Evolutionary conservation across 306 rosid genomes (phyloP).

Genomic region (Hippophae rhamnoides): DNA sequence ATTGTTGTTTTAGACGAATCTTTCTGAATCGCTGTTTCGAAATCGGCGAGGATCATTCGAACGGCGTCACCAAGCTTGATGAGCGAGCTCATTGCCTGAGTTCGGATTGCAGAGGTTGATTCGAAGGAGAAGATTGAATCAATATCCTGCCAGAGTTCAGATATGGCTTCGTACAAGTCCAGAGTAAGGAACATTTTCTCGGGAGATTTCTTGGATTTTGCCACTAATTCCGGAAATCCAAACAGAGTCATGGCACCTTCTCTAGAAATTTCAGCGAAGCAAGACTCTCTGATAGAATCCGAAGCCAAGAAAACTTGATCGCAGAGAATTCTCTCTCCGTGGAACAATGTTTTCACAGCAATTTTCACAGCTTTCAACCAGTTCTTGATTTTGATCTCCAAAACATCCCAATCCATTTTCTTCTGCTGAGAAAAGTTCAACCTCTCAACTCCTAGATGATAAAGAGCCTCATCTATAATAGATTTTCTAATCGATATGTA

Average conservation of each 20-base stretch:
- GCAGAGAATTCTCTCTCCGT: conserved; percentile 55
- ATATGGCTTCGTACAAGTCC: not conserved
- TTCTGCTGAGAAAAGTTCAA: conserved; percentile 42
- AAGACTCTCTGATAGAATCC: conserved; percentile 31
- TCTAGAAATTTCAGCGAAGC: conserved; percentile 47
- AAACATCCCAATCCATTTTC: conserved; percentile 60
- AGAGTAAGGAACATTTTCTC: not conserved
- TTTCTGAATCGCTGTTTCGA: conserved; percentile 67
- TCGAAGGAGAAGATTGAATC: not conserved
- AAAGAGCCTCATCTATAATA: conserved; percentile 51
- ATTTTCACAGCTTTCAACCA: conserved; percentile 53
- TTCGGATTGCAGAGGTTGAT: conserved; percentile 19
- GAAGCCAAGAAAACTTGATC: conserved; percentile 40
- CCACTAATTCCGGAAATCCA: conserved; percentile 17
- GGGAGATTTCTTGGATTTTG: not conserved
- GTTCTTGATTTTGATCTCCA: conserved; percentile 50
- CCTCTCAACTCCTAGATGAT: conserved; percentile 57
- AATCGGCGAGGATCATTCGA: conserved; percentile 34
- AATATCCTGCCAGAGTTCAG: not conserved
- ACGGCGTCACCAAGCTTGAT: not conserved
- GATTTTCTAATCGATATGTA: conserved; percentile 46
- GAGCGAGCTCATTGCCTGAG: not conserved
- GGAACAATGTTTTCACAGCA: conserved; percentile 41
- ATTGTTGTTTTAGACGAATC: conserved; percentile 45
- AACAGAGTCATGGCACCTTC: conserved; percentile 50